Percentiles rank a stretch among this genome's conserved stretches.
phyloP scores from a whole-genome alignment of 2,329 filamentous ascomycete species.

The Ophiocordyceps camponoti-leonardi region DNA sequence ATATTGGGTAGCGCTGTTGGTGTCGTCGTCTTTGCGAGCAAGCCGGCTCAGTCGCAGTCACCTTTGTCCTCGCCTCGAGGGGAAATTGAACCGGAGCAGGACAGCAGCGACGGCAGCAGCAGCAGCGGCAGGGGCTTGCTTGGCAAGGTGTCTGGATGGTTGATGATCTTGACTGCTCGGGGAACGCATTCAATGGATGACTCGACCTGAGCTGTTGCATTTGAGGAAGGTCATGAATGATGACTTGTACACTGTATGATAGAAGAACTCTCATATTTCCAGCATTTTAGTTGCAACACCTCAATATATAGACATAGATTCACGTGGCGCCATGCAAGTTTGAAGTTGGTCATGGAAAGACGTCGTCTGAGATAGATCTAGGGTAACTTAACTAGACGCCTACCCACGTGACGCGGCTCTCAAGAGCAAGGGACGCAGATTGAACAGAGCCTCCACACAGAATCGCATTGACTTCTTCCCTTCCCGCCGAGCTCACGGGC shows the following conservation, averaged over 20 bases:
- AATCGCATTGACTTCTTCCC: not conserved
- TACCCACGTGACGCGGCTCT: not conserved
- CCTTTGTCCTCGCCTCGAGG: conserved; percentile 8
- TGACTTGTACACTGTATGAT: no score
- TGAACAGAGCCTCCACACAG: not conserved
- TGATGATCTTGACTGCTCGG: no score
- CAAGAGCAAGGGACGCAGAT: not conserved
- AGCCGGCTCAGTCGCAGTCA: conserved; percentile 12
- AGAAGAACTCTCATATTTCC: no score
- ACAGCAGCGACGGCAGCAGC: no score
- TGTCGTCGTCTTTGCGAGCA: conserved; percentile 28
- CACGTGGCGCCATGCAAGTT: no score
- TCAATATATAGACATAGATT: no score
- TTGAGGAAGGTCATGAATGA: no score
- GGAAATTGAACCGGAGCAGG: conserved; percentile 15
- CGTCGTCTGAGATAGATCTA: no score
- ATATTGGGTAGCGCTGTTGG: conserved; percentile 36
- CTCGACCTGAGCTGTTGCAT: not conserved
- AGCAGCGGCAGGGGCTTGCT: not conserved
- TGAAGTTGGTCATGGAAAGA: not conserved
- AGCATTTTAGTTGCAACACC: no score
- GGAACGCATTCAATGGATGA: no score
- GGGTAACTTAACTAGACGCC: not conserved
- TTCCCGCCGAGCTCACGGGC: no score
- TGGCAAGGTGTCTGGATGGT: not conserved